Percentiles rank a stretch among this genome's conserved stretches.
These are phyloP conservation scores for Diplodia sapinea DNA, from an alignment of 2,329 filamentous ascomycete genomes.

Conservation along the genomic window DNA sequence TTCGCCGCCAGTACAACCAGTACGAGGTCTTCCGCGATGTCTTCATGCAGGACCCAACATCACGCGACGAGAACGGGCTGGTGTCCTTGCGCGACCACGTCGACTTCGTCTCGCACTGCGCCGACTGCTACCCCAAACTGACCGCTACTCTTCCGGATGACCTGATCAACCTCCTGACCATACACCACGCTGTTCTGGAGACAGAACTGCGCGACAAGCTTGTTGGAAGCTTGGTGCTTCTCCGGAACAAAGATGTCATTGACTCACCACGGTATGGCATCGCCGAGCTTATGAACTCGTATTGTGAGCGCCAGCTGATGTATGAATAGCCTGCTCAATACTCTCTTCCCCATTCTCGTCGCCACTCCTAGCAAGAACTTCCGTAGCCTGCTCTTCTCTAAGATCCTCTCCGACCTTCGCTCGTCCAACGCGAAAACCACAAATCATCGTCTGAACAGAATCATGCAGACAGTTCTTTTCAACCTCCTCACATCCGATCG, in stretches of 20 bases:
- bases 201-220: constrained; percentile 91
- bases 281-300: background rate
- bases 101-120: constrained; percentile 90
- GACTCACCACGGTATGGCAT: constrained; percentile 70
- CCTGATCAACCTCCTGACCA: constrained; percentile 77
- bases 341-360: constrained; percentile 91
- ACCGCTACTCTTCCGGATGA: constrained; percentile 79
- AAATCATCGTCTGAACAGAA: constrained; percentile 92
- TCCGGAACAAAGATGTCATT: constrained; percentile 90
- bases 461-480: constrained; percentile 90
- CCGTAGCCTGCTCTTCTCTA: constrained; percentile 80
- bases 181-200: constrained; percentile 83
- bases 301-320: constrained; percentile 7
- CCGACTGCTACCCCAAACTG: constrained; percentile 87
- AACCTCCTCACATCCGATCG: constrained; percentile 88
- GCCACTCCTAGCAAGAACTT: constrained; percentile 91
- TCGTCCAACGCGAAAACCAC: constrained; percentile 84
- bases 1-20: constrained; percentile 84
- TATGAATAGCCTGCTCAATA: constrained; percentile 69
- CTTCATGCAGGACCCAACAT: constrained; percentile 82
- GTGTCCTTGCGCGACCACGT: constrained; percentile 89
- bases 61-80: constrained; percentile 76
- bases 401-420: constrained; percentile 89
- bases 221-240: constrained; percentile 83
- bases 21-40: constrained; percentile 92